phyloP scores from a whole-genome alignment of 345 rosid species.

The Aegle marmelos region DNA sequence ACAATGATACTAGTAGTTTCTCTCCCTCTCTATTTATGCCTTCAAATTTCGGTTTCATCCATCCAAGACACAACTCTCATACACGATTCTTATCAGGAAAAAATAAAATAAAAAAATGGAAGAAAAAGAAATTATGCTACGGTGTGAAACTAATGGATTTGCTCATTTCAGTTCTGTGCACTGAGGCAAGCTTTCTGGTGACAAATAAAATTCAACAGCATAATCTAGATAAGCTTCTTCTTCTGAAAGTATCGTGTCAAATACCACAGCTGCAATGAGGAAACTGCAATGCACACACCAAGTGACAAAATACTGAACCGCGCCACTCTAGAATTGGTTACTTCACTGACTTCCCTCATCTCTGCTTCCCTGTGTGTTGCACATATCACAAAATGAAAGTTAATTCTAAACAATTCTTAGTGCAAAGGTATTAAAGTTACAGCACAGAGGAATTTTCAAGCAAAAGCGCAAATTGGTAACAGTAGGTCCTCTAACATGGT shows the following conservation, averaged over 20 bases:
- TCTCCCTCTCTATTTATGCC: too few relatives aligned
- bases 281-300: slow-evolving; percentile 55
- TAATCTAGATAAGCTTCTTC: slow-evolving; percentile 69
- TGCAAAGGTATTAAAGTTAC: not conserved
- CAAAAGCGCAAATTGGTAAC: not conserved
- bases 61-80: not conserved
- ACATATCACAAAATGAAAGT: not conserved
- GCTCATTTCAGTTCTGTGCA: not conserved
- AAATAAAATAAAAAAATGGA: not conserved
- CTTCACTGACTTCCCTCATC: slow-evolving; percentile 72
- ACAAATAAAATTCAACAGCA: not conserved
- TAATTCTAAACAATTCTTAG: not conserved
- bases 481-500: not conserved
- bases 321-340: slow-evolving; percentile 69
- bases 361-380: slow-evolving; percentile 53
- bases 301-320: slow-evolving; percentile 78
- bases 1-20: not conserved
- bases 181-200: not conserved
- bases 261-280: slow-evolving; percentile 58
- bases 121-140: not conserved
- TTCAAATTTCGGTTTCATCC: not conserved
- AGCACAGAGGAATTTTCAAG: not conserved
- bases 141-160: not conserved
- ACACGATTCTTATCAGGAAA: not conserved
- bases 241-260: slow-evolving; percentile 58